A percentile compares a stretch with the other conserved stretches of the same genome.
These are phyloP conservation scores for Vitis cinerea DNA, from an alignment of 164 flowering plant genomes.

Conservation along the genomic window DNA sequence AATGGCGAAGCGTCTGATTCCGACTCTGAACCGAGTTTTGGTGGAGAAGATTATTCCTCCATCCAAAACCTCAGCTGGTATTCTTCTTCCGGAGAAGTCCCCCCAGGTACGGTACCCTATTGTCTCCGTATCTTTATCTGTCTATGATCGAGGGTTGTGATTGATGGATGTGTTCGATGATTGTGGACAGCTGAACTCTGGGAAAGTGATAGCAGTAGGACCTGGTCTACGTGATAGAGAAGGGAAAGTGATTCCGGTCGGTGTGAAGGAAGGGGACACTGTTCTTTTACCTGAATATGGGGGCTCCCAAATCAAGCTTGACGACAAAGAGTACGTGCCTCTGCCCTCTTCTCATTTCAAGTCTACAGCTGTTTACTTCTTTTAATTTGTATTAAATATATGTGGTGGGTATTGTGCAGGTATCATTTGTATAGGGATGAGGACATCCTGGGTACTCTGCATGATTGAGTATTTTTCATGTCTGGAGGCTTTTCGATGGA, in stretches of 20 bases:
- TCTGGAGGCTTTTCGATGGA: not conserved
- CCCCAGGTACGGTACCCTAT: constrained; percentile 32
- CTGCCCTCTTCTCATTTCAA: not conserved
- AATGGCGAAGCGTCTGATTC: constrained; percentile 72
- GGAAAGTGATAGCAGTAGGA: constrained; percentile 61
- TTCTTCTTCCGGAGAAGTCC: constrained; percentile 66
- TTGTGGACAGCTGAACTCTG: constrained; percentile 48
- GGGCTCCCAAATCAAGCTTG: constrained; percentile 62
- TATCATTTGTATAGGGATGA: constrained; percentile 57
- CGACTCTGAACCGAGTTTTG: constrained; percentile 59
- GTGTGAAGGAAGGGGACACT: constrained; percentile 60
- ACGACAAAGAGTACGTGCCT: constrained; percentile 54
- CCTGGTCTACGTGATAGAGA: constrained; percentile 37
- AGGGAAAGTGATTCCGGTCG: constrained; percentile 43
- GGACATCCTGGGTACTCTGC: constrained; percentile 60
- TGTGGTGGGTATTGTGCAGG: constrained; percentile 29
- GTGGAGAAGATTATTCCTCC: constrained; percentile 69
- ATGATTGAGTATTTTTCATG: constrained; percentile 26
- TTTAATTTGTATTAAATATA: not conserved
- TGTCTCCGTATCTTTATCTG: no score
- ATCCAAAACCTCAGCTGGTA: constrained; percentile 60
- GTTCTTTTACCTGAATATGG: constrained; percentile 69
- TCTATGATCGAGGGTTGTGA: no score
- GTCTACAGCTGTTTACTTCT: not conserved
- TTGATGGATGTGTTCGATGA: no score